Percentiles rank a stretch among this genome's conserved stretches.
Evolutionary conservation across 169 alveolate species (phyloP).

Genomic region (Amoebophrya sp.): DNA sequence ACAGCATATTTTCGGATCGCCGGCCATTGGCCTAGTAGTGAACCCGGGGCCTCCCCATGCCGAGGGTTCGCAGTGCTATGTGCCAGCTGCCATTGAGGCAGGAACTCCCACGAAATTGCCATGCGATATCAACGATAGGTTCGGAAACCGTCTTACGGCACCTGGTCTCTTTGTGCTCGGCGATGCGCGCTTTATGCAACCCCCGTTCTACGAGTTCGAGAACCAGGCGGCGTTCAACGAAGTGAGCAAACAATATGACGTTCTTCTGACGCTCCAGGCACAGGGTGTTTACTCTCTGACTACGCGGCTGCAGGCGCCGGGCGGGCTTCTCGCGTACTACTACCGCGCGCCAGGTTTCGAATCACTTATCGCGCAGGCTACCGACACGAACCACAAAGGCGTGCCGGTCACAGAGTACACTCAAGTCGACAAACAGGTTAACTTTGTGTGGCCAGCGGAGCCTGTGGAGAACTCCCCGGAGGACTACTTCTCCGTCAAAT

Average conservation of each 20-base stretch:
- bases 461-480: constrained; percentile 11
- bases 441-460: constrained; percentile 31
- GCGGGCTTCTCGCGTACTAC: constrained; percentile 32
- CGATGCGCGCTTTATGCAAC: constrained; percentile 1
- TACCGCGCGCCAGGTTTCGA: constrained; percentile 37
- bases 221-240: constrained; percentile 20
- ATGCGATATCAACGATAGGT: background rate
- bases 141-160: background rate
- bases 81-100: background rate
- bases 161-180: background rate
- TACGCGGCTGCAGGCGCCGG: constrained; percentile 24
- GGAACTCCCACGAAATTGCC: background rate
- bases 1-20: background rate
- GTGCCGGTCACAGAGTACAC: constrained; percentile 29
- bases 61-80: constrained; percentile 23
- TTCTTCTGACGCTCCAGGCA: background rate
- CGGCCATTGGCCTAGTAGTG: background rate
- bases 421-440: constrained; percentile 21
- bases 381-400: constrained; percentile 15
- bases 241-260: background rate
- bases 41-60: constrained; percentile 4
- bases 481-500: constrained; percentile 28
- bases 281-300: constrained; percentile 22
- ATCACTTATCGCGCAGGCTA: constrained; percentile 27
- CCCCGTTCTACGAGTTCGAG: background rate